Evolutionary conservation across 139 green algal genomes (phyloP).

Genomic region (Yamagishiella unicocca): DNA sequence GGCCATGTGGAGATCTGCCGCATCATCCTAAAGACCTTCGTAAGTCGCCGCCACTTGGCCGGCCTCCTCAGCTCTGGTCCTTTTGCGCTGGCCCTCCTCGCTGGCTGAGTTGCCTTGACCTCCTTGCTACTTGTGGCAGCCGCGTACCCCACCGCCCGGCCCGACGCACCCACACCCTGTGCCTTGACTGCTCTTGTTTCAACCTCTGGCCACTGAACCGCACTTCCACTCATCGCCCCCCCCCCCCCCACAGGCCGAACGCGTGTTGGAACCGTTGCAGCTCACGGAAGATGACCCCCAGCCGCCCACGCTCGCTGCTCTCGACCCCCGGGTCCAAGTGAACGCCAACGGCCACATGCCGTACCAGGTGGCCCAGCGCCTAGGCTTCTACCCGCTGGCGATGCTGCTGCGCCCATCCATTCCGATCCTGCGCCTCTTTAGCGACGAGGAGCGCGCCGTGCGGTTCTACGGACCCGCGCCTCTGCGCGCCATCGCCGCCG

Average conservation of each 20-base stretch:
- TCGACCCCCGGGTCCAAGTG: conserved; percentile 47
- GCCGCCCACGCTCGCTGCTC: conserved; percentile 7
- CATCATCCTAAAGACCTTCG: conserved; percentile 55
- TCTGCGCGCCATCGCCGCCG: conserved; percentile 37
- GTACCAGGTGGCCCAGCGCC: conserved; percentile 52
- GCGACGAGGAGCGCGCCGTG: conserved; percentile 45
- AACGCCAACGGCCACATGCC: conserved; percentile 48
- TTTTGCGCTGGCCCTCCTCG: too few relatives aligned
- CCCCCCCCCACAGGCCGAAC: conserved; percentile 21
- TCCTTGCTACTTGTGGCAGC: too few relatives aligned
- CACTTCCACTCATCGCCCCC: too few relatives aligned
- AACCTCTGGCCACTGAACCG: too few relatives aligned
- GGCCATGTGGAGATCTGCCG: conserved; percentile 55
- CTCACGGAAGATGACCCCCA: neutral
- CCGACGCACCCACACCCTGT: too few relatives aligned
- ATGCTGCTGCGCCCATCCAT: conserved; percentile 55
- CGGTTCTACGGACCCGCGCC: conserved; percentile 51
- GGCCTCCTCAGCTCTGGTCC: too few relatives aligned
- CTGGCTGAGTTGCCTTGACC: too few relatives aligned
- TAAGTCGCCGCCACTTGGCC: too few relatives aligned
- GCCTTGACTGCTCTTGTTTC: too few relatives aligned
- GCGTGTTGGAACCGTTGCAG: conserved; percentile 51
- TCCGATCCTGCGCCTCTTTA: conserved; percentile 52
- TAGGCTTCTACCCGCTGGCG: conserved; percentile 49
- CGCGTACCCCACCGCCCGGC: too few relatives aligned